Evolutionary conservation across 768 basidiomycete species (phyloP).

Genomic region (Saitozyma podzolica): DNA sequence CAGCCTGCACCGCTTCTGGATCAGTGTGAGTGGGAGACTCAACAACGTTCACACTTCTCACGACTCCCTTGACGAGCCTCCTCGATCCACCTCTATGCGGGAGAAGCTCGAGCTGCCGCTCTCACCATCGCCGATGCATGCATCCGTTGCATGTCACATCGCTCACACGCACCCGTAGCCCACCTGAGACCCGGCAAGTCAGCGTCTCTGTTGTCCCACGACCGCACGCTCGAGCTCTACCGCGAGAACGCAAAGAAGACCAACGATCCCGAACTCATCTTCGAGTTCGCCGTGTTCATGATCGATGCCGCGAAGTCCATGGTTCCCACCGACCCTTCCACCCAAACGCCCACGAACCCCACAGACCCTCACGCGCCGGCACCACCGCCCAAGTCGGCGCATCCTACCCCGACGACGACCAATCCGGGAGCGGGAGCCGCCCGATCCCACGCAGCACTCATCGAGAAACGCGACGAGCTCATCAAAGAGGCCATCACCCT

Average conservation of each 20-base stretch:
- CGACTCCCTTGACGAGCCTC: too few species aligned
- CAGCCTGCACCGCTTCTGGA: constrained; percentile 47
- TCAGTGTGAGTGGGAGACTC: constrained; percentile 42
- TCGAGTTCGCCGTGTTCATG: constrained; percentile 99
- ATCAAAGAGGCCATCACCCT: constrained; percentile 81
- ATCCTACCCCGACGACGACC: constrained; percentile 12
- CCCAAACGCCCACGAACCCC: constrained; percentile 7
- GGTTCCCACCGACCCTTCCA: constrained; percentile 67
- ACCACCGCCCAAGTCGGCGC: constrained; percentile 15
- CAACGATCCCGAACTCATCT: constrained; percentile 94
- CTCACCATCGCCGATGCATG: too few species aligned
- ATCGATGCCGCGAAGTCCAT: constrained; percentile 92
- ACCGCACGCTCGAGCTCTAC: constrained; percentile 94
- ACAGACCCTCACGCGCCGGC: constrained; percentile 14
- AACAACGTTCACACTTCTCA: too few species aligned
- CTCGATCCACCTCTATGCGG: too few species aligned
- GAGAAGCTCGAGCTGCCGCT: too few species aligned
- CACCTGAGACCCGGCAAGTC: constrained; percentile 90
- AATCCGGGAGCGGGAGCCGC: not conserved
- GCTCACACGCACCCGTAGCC: constrained; percentile 46
- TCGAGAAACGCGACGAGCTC: constrained; percentile 66
- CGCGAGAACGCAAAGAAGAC: constrained; percentile 98
- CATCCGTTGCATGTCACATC: too few species aligned
- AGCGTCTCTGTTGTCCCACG: constrained; percentile 88
- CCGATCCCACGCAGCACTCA: constrained; percentile 10